Percentiles rank a stretch among this genome's conserved stretches.
Conservation (phyloP, 306 rosid genomes). For the Castanopsis chinensis region DNA sequence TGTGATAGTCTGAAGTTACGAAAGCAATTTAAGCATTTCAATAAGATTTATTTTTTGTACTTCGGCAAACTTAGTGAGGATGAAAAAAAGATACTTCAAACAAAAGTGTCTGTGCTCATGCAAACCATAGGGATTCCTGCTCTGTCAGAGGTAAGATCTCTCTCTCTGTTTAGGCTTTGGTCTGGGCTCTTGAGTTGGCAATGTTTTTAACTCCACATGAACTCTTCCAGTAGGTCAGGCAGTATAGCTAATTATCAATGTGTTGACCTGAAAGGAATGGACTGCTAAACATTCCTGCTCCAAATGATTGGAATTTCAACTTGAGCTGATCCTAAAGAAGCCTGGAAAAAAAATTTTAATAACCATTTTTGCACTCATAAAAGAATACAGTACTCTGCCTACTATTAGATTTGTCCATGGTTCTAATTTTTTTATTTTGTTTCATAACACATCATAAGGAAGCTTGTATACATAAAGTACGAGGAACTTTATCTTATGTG, state of each 20-base stretch:
- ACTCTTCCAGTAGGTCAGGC: neutral
- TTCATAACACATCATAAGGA: neutral
- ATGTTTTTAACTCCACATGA: neutral
- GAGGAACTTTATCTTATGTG: neutral
- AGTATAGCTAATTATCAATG: neutral
- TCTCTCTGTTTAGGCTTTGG: neutral
- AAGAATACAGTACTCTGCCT: neutral
- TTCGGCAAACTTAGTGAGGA: slow-evolving; percentile 53
- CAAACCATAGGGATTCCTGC: slow-evolving; percentile 75
- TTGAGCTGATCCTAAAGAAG: neutral
- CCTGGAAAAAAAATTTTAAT: neutral
- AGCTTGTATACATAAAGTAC: neutral
- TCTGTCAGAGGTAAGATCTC: slow-evolving; percentile 75
- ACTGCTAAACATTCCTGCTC: neutral
- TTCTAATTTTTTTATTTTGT: neutral
- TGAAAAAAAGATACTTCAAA: slow-evolving; percentile 43
- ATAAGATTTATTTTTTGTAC: slow-evolving; percentile 62
- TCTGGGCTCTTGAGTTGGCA: neutral
- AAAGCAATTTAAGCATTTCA: slow-evolving; percentile 64
- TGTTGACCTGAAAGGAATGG: neutral
- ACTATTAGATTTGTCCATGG: neutral
- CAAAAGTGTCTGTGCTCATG: slow-evolving; percentile 60
- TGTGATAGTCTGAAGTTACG: slow-evolving; percentile 64
- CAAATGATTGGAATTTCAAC: neutral
- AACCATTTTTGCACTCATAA: neutral